These are phyloP conservation scores for Beauveria rudraprayagi DNA, from an alignment of 2,329 filamentous ascomycete genomes.

Conservation along the genomic window DNA sequence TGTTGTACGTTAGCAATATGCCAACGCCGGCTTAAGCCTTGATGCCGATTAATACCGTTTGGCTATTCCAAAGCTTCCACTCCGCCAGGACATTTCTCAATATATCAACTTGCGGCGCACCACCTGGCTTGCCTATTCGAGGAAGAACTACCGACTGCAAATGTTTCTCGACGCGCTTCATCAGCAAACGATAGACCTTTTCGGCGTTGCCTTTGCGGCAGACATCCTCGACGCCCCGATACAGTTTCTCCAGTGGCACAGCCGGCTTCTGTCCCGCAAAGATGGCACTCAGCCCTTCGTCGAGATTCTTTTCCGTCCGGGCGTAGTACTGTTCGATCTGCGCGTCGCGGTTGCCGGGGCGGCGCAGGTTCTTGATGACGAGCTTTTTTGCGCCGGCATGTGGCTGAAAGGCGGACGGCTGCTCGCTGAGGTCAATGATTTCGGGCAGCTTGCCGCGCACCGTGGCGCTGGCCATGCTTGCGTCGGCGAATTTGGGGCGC, in stretches of 20 bases:
- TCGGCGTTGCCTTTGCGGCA: conserved; percentile 70
- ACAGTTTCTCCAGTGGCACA: conserved; percentile 81
- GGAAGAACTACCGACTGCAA: conserved; percentile 54
- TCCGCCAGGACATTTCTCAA: conserved; percentile 46
- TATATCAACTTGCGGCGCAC: conserved; percentile 51
- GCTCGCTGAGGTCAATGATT: conserved; percentile 26
- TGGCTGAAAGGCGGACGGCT: conserved; percentile 53
- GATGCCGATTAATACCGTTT: conserved; percentile 51
- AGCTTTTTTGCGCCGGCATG: conserved; percentile 74
- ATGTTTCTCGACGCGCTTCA: conserved; percentile 58
- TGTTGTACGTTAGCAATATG: conserved; percentile 24
- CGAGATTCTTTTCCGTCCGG: conserved; percentile 65
- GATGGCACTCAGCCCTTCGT: conserved; percentile 63
- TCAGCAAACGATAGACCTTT: conserved; percentile 58
- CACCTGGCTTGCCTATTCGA: conserved; percentile 41
- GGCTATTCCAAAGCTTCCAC: conserved; percentile 73
- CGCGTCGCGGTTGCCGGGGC: conserved; percentile 43
- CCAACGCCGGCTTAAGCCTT: neutral
- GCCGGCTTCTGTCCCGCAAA: conserved; percentile 56
- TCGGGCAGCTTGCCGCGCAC: conserved; percentile 34
- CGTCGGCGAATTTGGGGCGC: conserved; percentile 23
- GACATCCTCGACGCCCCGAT: conserved; percentile 83
- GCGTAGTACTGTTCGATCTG: conserved; percentile 72
- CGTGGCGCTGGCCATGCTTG: conserved; percentile 27
- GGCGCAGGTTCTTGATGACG: conserved; percentile 85